Percentiles rank a stretch among this genome's conserved stretches.
Conservation (phyloP, 1,284 basidiomycete species). For the Moniliophthora roreri region DNA sequence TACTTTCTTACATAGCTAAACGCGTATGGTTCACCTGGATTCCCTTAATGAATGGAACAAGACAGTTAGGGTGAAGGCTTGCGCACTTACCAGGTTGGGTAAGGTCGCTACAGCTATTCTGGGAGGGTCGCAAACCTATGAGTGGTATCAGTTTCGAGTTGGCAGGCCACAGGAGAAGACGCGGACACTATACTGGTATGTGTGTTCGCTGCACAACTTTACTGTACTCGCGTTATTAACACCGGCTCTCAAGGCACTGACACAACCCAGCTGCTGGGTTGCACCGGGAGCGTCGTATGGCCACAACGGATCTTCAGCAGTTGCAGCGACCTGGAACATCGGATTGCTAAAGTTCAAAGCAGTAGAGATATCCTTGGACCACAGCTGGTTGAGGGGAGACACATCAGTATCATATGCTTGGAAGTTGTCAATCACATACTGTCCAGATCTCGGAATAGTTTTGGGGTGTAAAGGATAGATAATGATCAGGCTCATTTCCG, state of each 20-base stretch:
- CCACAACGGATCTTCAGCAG: conserved; percentile 50
- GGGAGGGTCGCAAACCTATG: conserved; percentile 44
- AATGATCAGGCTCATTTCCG: conserved; percentile 55
- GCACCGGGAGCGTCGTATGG: conserved; percentile 44
- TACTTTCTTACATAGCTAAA: conserved; percentile 38
- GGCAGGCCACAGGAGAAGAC: neutral
- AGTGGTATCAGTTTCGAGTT: neutral
- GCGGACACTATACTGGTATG: conserved; percentile 50
- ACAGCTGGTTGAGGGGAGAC: conserved; percentile 29
- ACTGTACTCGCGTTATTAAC: conserved; percentile 37
- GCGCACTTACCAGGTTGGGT: conserved; percentile 39
- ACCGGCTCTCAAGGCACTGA: conserved; percentile 45
- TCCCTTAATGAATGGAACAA: neutral
- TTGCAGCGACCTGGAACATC: conserved; percentile 45
- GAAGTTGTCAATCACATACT: conserved; percentile 24
- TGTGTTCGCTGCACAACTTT: conserved; percentile 47
- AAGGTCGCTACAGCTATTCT: conserved; percentile 44
- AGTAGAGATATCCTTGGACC: conserved; percentile 44
- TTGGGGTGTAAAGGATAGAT: conserved; percentile 38
- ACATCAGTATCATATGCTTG: neutral
- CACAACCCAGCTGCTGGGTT: conserved; percentile 41
- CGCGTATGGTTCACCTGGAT: conserved; percentile 49
- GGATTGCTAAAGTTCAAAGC: conserved; percentile 35
- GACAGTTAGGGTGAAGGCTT: neutral
- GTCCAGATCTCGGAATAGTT: conserved; percentile 43